Base-by-base conservation (phyloP, 148 eudicot species). In the Polygonum aviculare region DNA sequence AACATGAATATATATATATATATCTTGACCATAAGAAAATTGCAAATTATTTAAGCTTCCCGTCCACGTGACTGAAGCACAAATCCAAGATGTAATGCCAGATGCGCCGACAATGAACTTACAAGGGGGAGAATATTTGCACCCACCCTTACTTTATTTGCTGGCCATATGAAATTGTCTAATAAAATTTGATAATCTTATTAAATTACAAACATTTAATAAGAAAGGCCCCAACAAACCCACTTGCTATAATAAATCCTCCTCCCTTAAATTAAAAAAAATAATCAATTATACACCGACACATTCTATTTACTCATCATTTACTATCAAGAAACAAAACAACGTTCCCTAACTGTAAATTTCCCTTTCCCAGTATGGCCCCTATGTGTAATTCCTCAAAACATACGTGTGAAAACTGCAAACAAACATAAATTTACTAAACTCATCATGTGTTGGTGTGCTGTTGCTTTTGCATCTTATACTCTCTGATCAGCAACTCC, bases 401-500 rank as follows among this genome's bases (percentile, higher is more conserved):
- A 65, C 19, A 14, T 33, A 5, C 7, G 41, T 65, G 36, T 33
- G 4, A 65, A 67, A 35, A 38, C 18, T 8, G 39, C 2, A 38
- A 16, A 6, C 21, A 15, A 26, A 26, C 0, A 26, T 26, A 26
- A 26, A 26, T 38, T 36, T 18, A 72, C 74, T 69, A 75, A 2
- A 35, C 50, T 62, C 63, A 40, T 18, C 14, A 72, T 49, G 80
- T 63, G 75, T 26, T 81, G 12, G 67, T 62, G 54, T 65, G 69
- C 59, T 69, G 51, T 40, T 76, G 75, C 49, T 82, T 81, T 7
- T 82, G 83, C 65, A 84, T 77, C 51, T 77, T 77, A 76, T 77
- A 76, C 39, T 87, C 87, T 73, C 81, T 90, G 70, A 85, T 86
- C 63, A 95, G 76, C 62, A 95, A 74, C 80, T 95, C 88, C 0